These are phyloP conservation scores for Podila horticola DNA, from an alignment of 192 early-diverging fungal genomes.

Conservation along the genomic window DNA sequence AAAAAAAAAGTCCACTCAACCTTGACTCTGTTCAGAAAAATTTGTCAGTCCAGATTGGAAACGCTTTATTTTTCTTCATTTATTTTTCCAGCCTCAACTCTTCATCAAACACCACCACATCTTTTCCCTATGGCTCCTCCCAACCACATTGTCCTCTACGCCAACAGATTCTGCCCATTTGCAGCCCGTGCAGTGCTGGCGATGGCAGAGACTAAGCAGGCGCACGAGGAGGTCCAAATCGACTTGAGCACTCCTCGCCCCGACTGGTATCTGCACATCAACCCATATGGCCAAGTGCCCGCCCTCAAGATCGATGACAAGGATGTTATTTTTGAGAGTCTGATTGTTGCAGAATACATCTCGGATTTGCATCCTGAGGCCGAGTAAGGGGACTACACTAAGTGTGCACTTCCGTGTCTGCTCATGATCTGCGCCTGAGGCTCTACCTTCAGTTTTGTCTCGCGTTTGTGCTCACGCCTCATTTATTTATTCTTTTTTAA, in stretches of 20 bases:
- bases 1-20: too few species aligned
- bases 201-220: constrained; percentile 62
- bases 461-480: too few species aligned
- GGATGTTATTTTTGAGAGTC: constrained; percentile 68
- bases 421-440: too few species aligned
- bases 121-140: not conserved
- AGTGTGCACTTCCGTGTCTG: not conserved
- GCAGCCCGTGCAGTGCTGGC: constrained; percentile 74
- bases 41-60: too few species aligned
- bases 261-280: constrained; percentile 58
- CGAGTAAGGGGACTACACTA: constrained; percentile 29
- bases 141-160: constrained; percentile 61
- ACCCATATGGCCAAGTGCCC: constrained; percentile 74
- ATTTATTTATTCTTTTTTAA: not conserved
- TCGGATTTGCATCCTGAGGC: constrained; percentile 67
- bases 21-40: too few species aligned
- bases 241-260: constrained; percentile 57
- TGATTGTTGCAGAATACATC: constrained; percentile 71
- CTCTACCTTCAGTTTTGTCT: not conserved
- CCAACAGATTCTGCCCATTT: constrained; percentile 62
- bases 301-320: constrained; percentile 61
- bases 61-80: too few species aligned
- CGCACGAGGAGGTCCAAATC: constrained; percentile 64
- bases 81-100: not conserved
- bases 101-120: not conserved